Base-by-base conservation (phyloP, 2,329 filamentous ascomycete genomes). In the Leptographium procerum region DNA sequence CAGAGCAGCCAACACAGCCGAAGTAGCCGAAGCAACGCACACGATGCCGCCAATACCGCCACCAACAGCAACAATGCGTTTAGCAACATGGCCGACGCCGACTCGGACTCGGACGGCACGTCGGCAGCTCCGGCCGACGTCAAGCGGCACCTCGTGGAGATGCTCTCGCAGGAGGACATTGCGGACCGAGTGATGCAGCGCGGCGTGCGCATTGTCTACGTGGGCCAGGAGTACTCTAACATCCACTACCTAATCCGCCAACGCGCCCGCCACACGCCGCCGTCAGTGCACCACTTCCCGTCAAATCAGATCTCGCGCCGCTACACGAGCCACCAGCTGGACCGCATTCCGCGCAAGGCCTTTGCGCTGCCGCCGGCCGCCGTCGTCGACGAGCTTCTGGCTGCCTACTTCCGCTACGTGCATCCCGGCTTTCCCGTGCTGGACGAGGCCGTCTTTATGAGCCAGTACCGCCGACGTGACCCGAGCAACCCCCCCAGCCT, bases 341-440 rank as follows among this genome's bases (percentile, higher is more conserved):
- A 77, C 57, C 71, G 74, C 56, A 69, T 76, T 3, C 67, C 75
- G 5, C 68, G 72, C 56, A 77, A 80, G 60, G 77, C 77, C 14
- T 71, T 81, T 29, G 72, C 75, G 34, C 66, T 80, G 7, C 77
- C 77, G 0, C 71, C 75, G n/a, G 73, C 73, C 58, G 64, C 69
- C 9, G 65, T 80, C 19, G 77, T 75, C 1, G 76, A 80, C 64
- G 71, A 75, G 57, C 69, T 82, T 13, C 70, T 82, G 5, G 67
- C 73, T 9, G 75, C 77, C 14, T 97, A 90, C 69, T 97, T 97
- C 70, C 77, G 80, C 34, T 86, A 96, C 65, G 87, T 96, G 40
- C 92, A 97, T 67, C 91, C 91, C 0, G 96, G 96, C 65, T 86
- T 94, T 3, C 92, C 92, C 0, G 90, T 96, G 3, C 75, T 97